Percentiles rank a stretch among this genome's conserved stretches.
Evolutionary conservation across 352 stramenopile species (phyloP).

Genomic region (Lagenidium sp.): DNA sequence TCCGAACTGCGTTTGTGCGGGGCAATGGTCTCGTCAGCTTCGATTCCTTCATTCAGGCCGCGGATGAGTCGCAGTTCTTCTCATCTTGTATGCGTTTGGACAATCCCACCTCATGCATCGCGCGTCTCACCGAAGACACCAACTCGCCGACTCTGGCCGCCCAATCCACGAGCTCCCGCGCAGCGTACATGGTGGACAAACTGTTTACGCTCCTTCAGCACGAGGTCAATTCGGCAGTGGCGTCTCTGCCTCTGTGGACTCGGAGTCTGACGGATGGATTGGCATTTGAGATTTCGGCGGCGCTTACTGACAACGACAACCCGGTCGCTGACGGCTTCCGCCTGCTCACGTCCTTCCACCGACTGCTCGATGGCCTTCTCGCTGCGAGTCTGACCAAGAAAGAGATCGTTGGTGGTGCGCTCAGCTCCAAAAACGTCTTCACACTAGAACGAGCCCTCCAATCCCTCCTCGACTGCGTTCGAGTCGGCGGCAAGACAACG

Average conservation of each 20-base stretch:
- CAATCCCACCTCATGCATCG: conserved; percentile 35
- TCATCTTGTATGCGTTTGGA: conserved; percentile 76
- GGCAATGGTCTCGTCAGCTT: conserved; percentile 80
- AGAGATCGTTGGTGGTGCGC: conserved; percentile 33
- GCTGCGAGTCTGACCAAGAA: conserved; percentile 40
- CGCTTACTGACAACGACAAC: conserved; percentile 27
- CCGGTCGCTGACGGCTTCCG: conserved; percentile 35
- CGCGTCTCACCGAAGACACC: conserved; percentile 16
- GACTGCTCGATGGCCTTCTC: conserved; percentile 40
- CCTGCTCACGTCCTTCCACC: conserved; percentile 48
- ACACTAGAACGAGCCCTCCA: conserved; percentile 59
- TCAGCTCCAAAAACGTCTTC: conserved; percentile 49
- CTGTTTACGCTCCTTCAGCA: conserved; percentile 40
- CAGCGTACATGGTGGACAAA: conserved; percentile 39
- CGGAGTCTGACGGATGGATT: conserved; percentile 41
- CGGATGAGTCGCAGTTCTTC: conserved; percentile 84
- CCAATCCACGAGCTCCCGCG: conserved; percentile 33
- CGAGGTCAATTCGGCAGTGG: conserved; percentile 27
- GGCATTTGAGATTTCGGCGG: conserved; percentile 40
- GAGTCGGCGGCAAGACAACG: conserved; percentile 44
- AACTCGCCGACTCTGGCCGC: conserved; percentile 14
- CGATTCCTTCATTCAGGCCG: conserved; percentile 82
- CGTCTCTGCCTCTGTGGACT: conserved; percentile 40
- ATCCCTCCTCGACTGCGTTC: conserved; percentile 54
- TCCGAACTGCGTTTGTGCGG: conserved; percentile 44